These are phyloP conservation scores for Phytophthora multivora DNA, from an alignment of 352 stramenopile genomes.

Conservation along the genomic window DNA sequence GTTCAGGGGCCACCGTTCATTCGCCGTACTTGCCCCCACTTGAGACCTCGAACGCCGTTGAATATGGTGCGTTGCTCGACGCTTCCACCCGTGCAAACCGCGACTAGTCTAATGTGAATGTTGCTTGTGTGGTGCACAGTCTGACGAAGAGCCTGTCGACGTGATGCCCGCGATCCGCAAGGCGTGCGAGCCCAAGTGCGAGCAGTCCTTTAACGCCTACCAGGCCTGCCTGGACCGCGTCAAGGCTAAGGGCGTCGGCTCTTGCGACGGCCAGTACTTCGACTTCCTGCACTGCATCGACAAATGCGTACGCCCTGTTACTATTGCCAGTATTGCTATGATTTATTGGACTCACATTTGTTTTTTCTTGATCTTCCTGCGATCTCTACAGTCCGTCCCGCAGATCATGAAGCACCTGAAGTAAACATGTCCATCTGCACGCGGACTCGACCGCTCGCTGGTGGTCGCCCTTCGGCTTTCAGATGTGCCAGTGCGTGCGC, in stretches of 20 bases:
- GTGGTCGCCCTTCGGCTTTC: neutral
- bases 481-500: constrained; percentile 12
- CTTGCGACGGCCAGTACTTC: constrained; percentile 96
- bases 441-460: neutral
- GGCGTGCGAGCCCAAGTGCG: constrained; percentile 92
- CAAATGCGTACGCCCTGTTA: constrained; percentile 85
- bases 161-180: constrained; percentile 93
- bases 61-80: constrained; percentile 32
- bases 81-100: neutral
- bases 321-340: neutral
- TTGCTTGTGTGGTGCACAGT: constrained; percentile 31
- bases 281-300: constrained; percentile 96
- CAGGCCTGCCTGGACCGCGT: constrained; percentile 92
- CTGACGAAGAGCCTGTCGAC: constrained; percentile 92
- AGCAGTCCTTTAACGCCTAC: constrained; percentile 88
- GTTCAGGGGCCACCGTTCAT: constrained; percentile 15
- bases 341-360: too few relatives aligned
- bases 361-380: neutral
- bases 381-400: constrained; percentile 72
- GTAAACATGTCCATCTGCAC: constrained; percentile 53
- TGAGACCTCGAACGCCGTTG: constrained; percentile 12
- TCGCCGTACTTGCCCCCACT: constrained; percentile 6
- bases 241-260: constrained; percentile 89
- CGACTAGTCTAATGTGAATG: constrained; percentile 2
- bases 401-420: constrained; percentile 96